A percentile compares a stretch with the other conserved stretches of the same genome.
Evolutionary conservation across 2,329 filamentous ascomycete species (phyloP).

Genomic region (Elsinoe arachidis): DNA sequence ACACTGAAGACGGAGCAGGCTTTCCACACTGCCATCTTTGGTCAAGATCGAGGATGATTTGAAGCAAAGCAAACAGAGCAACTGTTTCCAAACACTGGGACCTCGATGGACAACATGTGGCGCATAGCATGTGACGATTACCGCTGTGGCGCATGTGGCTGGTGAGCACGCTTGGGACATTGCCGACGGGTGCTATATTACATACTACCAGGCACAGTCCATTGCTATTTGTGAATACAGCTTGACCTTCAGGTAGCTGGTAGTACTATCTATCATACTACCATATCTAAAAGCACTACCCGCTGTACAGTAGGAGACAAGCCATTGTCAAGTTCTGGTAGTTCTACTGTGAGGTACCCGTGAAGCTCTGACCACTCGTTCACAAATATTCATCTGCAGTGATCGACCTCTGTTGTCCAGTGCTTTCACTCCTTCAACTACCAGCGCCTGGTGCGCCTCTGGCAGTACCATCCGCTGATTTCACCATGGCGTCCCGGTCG

Average conservation of each 20-base stretch:
- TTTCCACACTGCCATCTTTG: slow-evolving; percentile 15
- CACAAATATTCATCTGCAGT: background rate
- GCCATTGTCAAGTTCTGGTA: no score
- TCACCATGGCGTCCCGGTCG: slow-evolving; percentile 10
- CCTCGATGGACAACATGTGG: slow-evolving; percentile 11
- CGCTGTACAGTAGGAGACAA: no score
- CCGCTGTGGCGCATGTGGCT: slow-evolving; percentile 8
- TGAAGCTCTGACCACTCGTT: slow-evolving; percentile 5
- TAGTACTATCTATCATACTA: no score
- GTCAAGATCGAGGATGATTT: background rate
- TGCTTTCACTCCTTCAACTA: background rate
- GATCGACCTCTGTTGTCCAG: background rate
- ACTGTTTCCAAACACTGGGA: slow-evolving; percentile 9
- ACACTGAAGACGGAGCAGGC: slow-evolving; percentile 20
- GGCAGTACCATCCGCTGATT: background rate
- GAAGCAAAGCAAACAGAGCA: background rate
- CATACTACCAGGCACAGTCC: no score
- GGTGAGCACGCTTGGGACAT: no score
- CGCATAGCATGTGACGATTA: slow-evolving; percentile 4
- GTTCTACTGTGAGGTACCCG: background rate
- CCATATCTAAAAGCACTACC: no score
- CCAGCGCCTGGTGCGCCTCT: background rate
- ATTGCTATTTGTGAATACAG: no score
- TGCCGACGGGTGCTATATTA: no score
- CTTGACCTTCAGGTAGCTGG: no score